These are phyloP conservation scores for Trichophyton simii DNA, from an alignment of 2,329 filamentous ascomycete species.

Conservation along the genomic window DNA sequence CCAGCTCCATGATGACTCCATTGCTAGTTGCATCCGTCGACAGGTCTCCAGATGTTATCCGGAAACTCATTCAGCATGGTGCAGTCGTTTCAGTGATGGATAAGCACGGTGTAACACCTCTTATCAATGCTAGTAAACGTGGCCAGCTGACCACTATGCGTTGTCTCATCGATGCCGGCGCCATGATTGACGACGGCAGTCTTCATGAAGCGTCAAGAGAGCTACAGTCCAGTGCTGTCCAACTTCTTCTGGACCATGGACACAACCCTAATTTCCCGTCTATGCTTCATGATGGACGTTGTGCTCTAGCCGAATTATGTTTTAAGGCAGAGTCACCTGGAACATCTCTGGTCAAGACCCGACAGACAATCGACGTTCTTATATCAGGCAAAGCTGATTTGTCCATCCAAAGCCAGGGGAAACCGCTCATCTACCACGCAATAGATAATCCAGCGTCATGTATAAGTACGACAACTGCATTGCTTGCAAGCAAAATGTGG, in stretches of 20 bases:
- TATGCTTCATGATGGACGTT: constrained; percentile 49
- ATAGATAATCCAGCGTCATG: constrained; percentile 44
- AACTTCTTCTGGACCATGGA: constrained; percentile 44
- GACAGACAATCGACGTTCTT: constrained; percentile 47
- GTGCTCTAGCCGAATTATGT: constrained; percentile 52
- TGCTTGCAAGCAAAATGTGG: constrained; percentile 54
- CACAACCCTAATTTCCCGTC: constrained; percentile 56
- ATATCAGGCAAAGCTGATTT: constrained; percentile 40
- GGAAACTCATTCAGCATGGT: constrained; percentile 44
- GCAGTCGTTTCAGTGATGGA: constrained; percentile 50
- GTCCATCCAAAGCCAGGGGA: constrained; percentile 27
- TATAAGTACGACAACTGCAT: constrained; percentile 42
- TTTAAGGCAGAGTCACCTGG: constrained; percentile 40
- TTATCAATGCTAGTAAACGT: constrained; percentile 47
- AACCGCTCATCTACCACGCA: constrained; percentile 48
- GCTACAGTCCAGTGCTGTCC: constrained; percentile 45
- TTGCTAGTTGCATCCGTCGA: constrained; percentile 48
- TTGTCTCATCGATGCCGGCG: constrained; percentile 43
- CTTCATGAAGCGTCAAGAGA: constrained; percentile 52
- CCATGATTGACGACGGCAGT: constrained; percentile 51
- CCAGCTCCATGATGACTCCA: constrained; percentile 42
- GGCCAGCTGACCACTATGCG: constrained; percentile 42
- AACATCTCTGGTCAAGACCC: constrained; percentile 35
- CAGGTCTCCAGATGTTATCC: constrained; percentile 46
- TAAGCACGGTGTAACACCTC: constrained; percentile 44